Conservation (phyloP, 495 filamentous ascomycete genomes). For the Penicilliopsis zonata region DNA sequence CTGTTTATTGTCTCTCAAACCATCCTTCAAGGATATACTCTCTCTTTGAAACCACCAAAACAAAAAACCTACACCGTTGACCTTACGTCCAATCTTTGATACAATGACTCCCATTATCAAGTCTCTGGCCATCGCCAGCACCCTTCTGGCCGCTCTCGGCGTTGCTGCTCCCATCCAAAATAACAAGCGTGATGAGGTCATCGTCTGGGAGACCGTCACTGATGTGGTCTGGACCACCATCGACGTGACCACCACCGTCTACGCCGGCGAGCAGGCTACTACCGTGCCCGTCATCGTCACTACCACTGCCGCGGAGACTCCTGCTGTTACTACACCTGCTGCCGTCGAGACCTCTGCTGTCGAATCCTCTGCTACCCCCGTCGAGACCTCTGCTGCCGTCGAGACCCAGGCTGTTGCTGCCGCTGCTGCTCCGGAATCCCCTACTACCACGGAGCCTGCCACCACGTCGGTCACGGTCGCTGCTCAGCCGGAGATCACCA, state of each 20-base stretch:
- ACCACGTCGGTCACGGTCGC: conserved; percentile 4
- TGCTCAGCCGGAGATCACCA: too few species aligned
- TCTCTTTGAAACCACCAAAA: conserved; percentile 2
- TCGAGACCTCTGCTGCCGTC: not conserved
- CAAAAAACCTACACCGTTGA: not conserved
- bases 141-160: conserved; percentile 24
- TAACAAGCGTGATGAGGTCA: conserved; percentile 23
- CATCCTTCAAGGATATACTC: conserved; percentile 7
- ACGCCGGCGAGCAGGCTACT: conserved; percentile 10
- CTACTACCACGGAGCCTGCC: conserved; percentile 4
- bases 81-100: conserved; percentile 5
- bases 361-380: conserved; percentile 4
- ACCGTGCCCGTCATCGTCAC: conserved; percentile 5
- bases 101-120: conserved; percentile 33
- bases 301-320: conserved; percentile 6
- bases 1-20: too few species aligned
- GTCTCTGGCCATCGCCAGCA: conserved; percentile 28
- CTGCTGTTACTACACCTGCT: conserved; percentile 7
- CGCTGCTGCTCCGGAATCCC: conserved; percentile 5
- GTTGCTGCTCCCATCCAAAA: conserved; percentile 24
- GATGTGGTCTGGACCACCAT: conserved; percentile 21
- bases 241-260: conserved; percentile 32
- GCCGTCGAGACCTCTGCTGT: conserved; percentile 5
- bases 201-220: conserved; percentile 20
- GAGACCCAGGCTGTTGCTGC: conserved; percentile 1